These are phyloP conservation scores for Penicillium sp. DNA, from an alignment of 2,329 filamentous ascomycete genomes.

Conservation along the genomic window DNA sequence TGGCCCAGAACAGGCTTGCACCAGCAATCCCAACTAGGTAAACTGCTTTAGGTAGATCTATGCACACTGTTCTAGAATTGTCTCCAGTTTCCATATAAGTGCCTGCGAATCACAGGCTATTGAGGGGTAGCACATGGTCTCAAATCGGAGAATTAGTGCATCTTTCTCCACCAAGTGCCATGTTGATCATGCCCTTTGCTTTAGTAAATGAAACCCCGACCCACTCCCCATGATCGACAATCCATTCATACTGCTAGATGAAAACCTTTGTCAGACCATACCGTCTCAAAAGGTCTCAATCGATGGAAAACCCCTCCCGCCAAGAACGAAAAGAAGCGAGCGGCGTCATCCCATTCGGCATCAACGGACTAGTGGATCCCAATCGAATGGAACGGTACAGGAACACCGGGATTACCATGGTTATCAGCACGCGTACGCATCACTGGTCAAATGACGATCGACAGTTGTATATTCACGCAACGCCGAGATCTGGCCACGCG, in stretches of 20 bases:
- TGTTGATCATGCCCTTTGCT: too few relatives aligned
- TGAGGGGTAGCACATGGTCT: neutral
- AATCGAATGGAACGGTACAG: neutral
- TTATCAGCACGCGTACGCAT: neutral
- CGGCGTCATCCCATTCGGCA: conserved; percentile 2
- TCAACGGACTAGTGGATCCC: conserved; percentile 1
- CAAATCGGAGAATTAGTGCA: too few relatives aligned
- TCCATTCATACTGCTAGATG: too few relatives aligned
- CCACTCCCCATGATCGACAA: too few relatives aligned
- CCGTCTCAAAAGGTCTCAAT: neutral
- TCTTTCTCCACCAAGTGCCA: too few relatives aligned
- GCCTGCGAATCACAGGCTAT: neutral
- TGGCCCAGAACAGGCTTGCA: too few relatives aligned
- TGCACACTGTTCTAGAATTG: too few relatives aligned
- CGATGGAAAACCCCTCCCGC: neutral
- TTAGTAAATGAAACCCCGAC: too few relatives aligned
- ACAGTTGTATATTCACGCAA: neutral
- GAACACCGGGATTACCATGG: neutral
- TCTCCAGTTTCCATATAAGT: too few relatives aligned
- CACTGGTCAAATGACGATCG: neutral
- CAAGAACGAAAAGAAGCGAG: neutral
- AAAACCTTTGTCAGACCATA: too few relatives aligned
- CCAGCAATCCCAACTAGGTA: too few relatives aligned
- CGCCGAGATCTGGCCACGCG: neutral
- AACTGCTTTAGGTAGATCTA: too few relatives aligned